Conservation (phyloP, 139 green algal species). For the Chlorella sp. region DNA sequence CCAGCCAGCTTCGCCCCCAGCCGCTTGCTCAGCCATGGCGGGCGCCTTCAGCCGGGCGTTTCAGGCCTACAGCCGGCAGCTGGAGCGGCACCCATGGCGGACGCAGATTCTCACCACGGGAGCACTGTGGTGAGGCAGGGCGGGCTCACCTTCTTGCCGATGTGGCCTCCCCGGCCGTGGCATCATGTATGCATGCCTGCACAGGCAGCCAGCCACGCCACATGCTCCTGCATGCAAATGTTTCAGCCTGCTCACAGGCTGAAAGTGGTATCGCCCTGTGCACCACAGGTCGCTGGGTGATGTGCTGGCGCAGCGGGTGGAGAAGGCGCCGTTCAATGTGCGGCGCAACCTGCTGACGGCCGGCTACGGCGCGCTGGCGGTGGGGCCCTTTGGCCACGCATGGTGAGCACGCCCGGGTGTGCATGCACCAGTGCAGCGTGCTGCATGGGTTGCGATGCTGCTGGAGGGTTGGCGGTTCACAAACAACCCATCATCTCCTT, state of each 20-base stretch:
- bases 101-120: slow-evolving; percentile 41
- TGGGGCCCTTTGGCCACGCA: slow-evolving; percentile 39
- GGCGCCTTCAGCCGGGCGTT: neutral
- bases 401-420: neutral
- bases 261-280: no score
- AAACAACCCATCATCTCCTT: no score
- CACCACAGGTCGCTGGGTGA: slow-evolving; percentile 41
- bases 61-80: neutral
- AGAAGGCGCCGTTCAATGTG: neutral
- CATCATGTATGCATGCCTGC: no score
- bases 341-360: slow-evolving; percentile 18
- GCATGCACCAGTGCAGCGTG: no score
- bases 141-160: no score
- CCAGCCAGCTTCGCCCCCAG: neutral
- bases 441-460: no score
- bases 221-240: no score
- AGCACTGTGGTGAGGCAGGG: slow-evolving; percentile 35
- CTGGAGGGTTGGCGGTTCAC: no score
- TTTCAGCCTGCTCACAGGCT: no score
- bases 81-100: slow-evolving; percentile 13
- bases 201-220: no score
- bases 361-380: slow-evolving; percentile 34
- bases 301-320: slow-evolving; percentile 41
- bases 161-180: no score
- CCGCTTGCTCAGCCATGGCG: neutral